Evolutionary conservation across 2,329 filamentous ascomycete genomes (phyloP).

Genomic region (Diplodia intermedia): DNA sequence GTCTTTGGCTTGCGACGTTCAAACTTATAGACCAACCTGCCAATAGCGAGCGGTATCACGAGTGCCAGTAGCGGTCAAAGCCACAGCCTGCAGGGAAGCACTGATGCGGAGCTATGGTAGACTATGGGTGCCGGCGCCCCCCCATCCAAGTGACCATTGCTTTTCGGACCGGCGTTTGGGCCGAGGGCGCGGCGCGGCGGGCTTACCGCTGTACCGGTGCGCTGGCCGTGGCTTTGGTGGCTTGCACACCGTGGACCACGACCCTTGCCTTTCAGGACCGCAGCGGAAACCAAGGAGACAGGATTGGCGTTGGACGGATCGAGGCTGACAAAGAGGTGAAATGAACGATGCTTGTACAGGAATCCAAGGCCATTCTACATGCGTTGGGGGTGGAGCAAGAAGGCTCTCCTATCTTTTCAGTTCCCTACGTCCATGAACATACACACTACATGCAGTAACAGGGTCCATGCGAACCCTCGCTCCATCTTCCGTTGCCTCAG

Average conservation of each 20-base stretch:
- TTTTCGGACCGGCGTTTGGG: constrained; percentile 16
- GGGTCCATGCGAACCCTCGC: too few species aligned
- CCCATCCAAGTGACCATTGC: background rate
- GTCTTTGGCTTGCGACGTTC: constrained; percentile 28
- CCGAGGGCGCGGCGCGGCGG: background rate
- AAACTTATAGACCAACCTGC: constrained; percentile 1
- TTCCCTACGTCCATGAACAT: too few species aligned
- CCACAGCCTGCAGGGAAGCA: background rate
- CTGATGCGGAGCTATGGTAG: constrained; percentile 16
- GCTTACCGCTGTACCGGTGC: background rate
- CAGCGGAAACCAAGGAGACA: background rate
- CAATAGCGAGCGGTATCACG: constrained; percentile 7
- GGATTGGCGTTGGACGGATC: background rate
- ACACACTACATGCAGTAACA: too few species aligned
- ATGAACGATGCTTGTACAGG: too few species aligned
- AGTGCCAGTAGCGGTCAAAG: constrained; percentile 15
- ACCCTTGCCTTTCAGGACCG: background rate
- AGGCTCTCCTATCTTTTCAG: too few species aligned
- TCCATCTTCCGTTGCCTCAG: background rate
- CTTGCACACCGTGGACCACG: background rate
- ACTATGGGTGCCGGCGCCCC: constrained; percentile 25
- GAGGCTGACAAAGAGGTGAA: background rate
- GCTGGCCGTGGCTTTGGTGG: background rate
- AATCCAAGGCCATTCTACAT: background rate
- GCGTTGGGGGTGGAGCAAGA: too few species aligned